Evolutionary conservation across 345 rosid species (phyloP).

Genomic region (Acer campestre): DNA sequence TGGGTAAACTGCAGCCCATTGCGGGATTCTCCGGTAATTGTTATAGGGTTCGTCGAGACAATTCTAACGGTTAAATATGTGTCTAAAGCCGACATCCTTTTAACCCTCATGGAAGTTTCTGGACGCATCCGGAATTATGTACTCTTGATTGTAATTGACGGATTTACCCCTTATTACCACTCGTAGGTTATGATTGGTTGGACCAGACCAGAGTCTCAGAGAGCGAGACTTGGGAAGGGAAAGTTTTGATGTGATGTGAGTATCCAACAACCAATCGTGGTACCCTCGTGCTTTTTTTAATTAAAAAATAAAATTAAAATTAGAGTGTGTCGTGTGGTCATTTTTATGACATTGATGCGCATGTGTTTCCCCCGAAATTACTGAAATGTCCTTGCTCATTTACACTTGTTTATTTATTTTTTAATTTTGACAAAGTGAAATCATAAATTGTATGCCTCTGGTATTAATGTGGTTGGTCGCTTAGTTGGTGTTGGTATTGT

Average conservation of each 20-base stretch:
- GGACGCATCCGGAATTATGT: too few species aligned
- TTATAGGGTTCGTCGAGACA: too few species aligned
- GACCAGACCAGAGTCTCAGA: not conserved
- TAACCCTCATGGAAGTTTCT: too few species aligned
- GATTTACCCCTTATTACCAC: not conserved
- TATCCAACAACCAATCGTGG: conserved; percentile 5
- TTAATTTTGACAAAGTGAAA: not conserved
- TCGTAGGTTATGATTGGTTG: not conserved
- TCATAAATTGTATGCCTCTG: too few species aligned
- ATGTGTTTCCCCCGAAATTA: not conserved
- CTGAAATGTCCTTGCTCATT: not conserved
- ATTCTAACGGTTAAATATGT: too few species aligned
- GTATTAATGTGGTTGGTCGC: too few species aligned
- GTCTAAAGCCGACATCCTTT: too few species aligned
- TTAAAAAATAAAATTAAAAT: too few species aligned
- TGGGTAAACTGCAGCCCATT: too few species aligned
- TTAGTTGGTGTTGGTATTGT: too few species aligned
- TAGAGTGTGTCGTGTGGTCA: not conserved
- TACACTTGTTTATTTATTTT: not conserved
- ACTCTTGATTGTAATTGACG: not conserved
- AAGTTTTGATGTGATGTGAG: not conserved
- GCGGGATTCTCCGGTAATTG: too few species aligned
- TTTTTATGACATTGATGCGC: conserved; percentile 10
- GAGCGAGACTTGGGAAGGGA: not conserved
- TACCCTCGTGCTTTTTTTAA: not conserved